Conservation (phyloP, 805 yeast species). For the Naumovozyma castellii region DNA sequence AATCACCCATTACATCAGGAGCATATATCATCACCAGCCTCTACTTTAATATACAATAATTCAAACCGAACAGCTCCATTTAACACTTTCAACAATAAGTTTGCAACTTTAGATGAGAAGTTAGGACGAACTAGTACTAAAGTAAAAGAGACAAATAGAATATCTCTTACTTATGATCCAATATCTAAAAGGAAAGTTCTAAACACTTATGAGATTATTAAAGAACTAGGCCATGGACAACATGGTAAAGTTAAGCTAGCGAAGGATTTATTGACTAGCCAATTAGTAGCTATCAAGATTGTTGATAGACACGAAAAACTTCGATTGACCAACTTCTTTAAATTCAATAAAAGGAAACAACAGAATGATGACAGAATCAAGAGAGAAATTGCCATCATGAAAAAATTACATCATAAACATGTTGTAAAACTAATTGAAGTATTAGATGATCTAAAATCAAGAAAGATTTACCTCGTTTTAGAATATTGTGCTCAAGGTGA, state of each 20-base stretch:
- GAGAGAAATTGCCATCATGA: conserved; percentile 87
- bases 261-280: conserved; percentile 51
- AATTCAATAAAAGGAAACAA: conserved; percentile 35
- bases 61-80: neutral
- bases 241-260: conserved; percentile 98
- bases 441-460: conserved; percentile 71
- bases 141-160: conserved; percentile 77
- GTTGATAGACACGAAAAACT: conserved; percentile 56
- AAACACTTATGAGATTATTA: conserved; percentile 80
- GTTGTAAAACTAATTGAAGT: conserved; percentile 84
- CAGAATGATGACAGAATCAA: conserved; percentile 64
- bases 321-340: conserved; percentile 6
- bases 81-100: neutral
- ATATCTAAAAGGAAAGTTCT: conserved; percentile 68
- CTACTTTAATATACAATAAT: conserved; percentile 1
- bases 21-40: conserved; percentile 20
- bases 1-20: conserved; percentile 36
- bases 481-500: conserved; percentile 91
- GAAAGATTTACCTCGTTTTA: conserved; percentile 80
- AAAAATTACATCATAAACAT: conserved; percentile 83
- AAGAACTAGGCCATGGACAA: conserved; percentile 90
- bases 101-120: neutral
- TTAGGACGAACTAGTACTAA: neutral
- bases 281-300: conserved; percentile 84
- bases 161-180: conserved; percentile 83